A percentile compares a stretch with the other conserved stretches of the same genome.
Conservation (phyloP, 1,284 basidiomycete species). For the Malassezia restricta region DNA sequence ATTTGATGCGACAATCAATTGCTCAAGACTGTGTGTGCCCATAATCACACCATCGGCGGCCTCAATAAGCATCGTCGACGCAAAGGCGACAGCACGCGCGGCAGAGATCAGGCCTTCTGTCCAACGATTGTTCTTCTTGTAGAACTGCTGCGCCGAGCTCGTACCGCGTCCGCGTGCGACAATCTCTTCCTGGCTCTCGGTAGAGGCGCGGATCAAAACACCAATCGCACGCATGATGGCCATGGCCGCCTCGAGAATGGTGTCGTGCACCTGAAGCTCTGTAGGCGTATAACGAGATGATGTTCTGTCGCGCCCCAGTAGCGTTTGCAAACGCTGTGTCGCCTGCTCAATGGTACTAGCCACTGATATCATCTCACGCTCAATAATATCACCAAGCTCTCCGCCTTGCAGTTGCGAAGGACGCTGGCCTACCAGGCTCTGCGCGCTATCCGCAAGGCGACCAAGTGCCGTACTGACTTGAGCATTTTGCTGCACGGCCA, state of each 20-base stretch:
- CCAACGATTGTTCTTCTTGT: constrained; percentile 99
- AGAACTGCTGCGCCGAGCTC: constrained; percentile 82
- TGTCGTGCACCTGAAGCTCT: constrained; percentile 93
- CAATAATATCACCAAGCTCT: constrained; percentile 90
- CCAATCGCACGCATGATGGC: constrained; percentile 91
- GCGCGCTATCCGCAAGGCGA: constrained; percentile 75
- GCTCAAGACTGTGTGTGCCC: constrained; percentile 90
- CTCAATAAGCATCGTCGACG: constrained; percentile 92
- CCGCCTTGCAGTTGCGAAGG: constrained; percentile 66
- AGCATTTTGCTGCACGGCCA: constrained; percentile 78
- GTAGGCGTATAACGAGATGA: constrained; percentile 70
- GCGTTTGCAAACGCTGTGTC: constrained; percentile 72
- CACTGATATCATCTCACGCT: constrained; percentile 88
- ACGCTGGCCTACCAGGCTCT: constrained; percentile 72
- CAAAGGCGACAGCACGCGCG: constrained; percentile 91
- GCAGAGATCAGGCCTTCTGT: constrained; percentile 97
- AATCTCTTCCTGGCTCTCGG: constrained; percentile 94
- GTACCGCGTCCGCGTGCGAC: constrained; percentile 87
- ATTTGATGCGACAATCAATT: constrained; percentile 97
- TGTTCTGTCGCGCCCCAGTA: constrained; percentile 79
- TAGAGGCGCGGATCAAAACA: constrained; percentile 86
- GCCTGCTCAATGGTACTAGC: constrained; percentile 87
- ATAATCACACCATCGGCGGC: constrained; percentile 93
- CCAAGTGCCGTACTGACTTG: constrained; percentile 68
- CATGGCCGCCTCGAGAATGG: constrained; percentile 82